Base-by-base conservation (phyloP, 2,329 filamentous ascomycete species). In the Grosmannia clavigera region DNA sequence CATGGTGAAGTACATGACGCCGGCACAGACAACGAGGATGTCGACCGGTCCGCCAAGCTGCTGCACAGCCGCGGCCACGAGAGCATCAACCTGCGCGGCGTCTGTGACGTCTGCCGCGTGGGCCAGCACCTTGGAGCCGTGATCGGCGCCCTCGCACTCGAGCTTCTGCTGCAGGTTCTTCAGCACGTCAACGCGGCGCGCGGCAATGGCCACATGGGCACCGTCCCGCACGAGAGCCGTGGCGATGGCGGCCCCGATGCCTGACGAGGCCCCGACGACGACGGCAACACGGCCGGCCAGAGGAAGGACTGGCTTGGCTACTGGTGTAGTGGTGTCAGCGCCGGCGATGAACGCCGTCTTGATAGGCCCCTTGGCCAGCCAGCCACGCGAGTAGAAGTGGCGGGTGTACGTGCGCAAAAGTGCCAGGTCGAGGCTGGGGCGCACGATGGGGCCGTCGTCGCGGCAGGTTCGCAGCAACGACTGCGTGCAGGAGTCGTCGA, bases 1-100 rank as follows among this genome's bases (percentile, higher is more conserved):
- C 84, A 92, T 85, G 59, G 88, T 92, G 73, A 85, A 92, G 75
- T 92, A 92, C 88, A 92, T 92, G 69, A 92, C 88, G 43, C 88
- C 88, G 0, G 88, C 89, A 67, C 87, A 90, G 50, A 84, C 84
- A 57, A 92, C 82, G n/a, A 92, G 79, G 58, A 92, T 88, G 69
- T 92, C 88, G 53, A 92, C 77, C 0, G 85, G 81, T 31, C 60
- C 88, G 0, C 60, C 88, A 0, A 92, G 82, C 65, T 84, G 75
- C 54, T 81, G 77, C 31, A 75, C 75, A 1, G 86, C 77, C 0
- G 80, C 76, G 3, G 73, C 71, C 62, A 92, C 76, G 3, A 92
- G 81, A 0, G 79, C 78, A 65, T 87, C 81, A 5, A 91, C 86
- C 66, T 91, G 79, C 5, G 72, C 70, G 62, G 77, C 80, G 66